Evolutionary conservation across 495 filamentous ascomycete genomes (phyloP).

Genomic region (Penicillium ochrochloron): DNA sequence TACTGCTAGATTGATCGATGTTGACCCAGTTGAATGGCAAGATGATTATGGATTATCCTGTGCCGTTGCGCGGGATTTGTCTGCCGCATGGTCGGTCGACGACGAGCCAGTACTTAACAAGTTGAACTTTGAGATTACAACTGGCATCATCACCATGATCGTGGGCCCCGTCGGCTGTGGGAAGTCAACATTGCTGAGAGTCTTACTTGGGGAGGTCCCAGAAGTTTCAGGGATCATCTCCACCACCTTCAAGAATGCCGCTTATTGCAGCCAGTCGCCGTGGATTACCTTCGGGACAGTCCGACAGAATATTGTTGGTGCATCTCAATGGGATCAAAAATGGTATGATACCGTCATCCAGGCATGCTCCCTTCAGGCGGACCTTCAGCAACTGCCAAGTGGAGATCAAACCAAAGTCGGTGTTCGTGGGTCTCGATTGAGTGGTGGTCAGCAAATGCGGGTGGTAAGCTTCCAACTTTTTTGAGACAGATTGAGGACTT

Average conservation of each 20-base stretch:
- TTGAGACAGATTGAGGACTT: neutral
- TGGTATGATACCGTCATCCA: slow-evolving; percentile 58
- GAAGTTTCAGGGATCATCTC: slow-evolving; percentile 24
- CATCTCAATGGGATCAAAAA: slow-evolving; percentile 60
- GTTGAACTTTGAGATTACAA: slow-evolving; percentile 34
- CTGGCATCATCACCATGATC: slow-evolving; percentile 51
- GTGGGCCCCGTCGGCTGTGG: slow-evolving; percentile 60
- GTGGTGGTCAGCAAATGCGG: slow-evolving; percentile 69
- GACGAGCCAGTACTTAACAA: slow-evolving; percentile 22
- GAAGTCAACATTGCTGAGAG: slow-evolving; percentile 56
- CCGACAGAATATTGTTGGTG: slow-evolving; percentile 76
- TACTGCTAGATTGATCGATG: slow-evolving; percentile 16
- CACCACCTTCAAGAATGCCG: slow-evolving; percentile 49
- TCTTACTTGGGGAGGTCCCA: slow-evolving; percentile 56
- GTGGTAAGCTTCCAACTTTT: slow-evolving; percentile 34
- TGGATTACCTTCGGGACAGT: slow-evolving; percentile 85
- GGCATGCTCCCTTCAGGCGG: slow-evolving; percentile 62
- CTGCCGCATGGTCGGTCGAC: slow-evolving; percentile 29
- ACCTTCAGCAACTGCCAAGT: slow-evolving; percentile 60
- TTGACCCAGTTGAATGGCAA: neutral
- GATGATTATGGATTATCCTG: slow-evolving; percentile 5
- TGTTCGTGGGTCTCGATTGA: slow-evolving; percentile 64
- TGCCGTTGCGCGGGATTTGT: slow-evolving; percentile 19
- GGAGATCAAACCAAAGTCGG: slow-evolving; percentile 69
- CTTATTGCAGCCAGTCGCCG: slow-evolving; percentile 75